These are phyloP conservation scores for Calonectria henricotiae DNA, from an alignment of 2,329 filamentous ascomycete genomes.

Conservation along the genomic window DNA sequence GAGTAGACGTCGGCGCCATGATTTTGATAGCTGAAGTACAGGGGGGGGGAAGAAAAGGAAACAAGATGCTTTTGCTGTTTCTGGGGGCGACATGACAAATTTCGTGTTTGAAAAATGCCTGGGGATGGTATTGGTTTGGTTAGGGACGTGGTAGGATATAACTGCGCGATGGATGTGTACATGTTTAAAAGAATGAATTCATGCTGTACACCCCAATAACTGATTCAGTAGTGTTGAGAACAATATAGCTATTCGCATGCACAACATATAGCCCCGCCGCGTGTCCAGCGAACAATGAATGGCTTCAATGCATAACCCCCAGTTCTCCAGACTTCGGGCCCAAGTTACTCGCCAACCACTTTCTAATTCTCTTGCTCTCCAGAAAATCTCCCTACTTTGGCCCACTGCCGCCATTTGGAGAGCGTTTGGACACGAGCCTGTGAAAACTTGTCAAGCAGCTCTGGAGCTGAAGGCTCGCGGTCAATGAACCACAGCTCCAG, in stretches of 20 bases:
- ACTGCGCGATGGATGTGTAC: not conserved
- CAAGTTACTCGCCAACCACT: not conserved
- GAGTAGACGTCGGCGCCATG: conserved; percentile 1
- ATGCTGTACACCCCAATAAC: too few species aligned
- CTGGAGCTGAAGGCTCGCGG: not conserved
- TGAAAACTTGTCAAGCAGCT: not conserved
- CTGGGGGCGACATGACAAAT: not conserved
- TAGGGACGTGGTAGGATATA: not conserved
- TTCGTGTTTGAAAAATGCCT: not conserved
- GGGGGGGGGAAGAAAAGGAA: too few species aligned
- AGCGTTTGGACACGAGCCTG: not conserved
- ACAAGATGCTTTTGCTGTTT: too few species aligned
- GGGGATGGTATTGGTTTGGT: not conserved
- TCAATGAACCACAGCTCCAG: conserved; percentile 3
- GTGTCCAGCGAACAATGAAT: not conserved
- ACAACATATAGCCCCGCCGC: not conserved
- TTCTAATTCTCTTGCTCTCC: too few species aligned
- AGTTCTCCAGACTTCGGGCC: too few species aligned
- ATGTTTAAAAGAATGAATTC: conserved; percentile 3
- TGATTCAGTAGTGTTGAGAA: not conserved
- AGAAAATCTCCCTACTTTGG: not conserved
- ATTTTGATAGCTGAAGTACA: not conserved
- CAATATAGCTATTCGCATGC: not conserved
- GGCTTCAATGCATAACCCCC: not conserved
- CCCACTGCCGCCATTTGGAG: not conserved